Conservation (phyloP, 768 basidiomycete genomes). For the Auriscalpium microsporum region DNA sequence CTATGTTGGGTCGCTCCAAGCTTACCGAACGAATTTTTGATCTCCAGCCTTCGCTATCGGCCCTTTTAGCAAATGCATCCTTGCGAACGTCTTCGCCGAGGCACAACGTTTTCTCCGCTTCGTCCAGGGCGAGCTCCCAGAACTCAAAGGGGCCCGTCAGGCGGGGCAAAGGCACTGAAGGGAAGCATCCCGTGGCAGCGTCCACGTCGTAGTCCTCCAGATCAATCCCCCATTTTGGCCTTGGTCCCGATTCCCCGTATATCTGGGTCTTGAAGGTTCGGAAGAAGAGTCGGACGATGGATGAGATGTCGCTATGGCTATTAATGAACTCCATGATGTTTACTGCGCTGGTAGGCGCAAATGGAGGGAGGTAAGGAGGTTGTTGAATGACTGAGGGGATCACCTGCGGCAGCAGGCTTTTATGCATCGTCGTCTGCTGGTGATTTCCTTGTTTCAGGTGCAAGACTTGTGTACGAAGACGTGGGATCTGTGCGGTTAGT, state of each 20-base stretch:
- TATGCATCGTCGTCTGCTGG: too few relatives aligned
- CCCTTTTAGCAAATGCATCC: constrained; percentile 38
- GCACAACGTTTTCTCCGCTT: constrained; percentile 44
- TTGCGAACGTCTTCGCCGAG: constrained; percentile 50
- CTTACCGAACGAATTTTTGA: constrained; percentile 52
- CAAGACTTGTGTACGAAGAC: too few relatives aligned
- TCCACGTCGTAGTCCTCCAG: constrained; percentile 42
- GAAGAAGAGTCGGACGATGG: constrained; percentile 12
- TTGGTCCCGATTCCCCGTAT: not conserved
- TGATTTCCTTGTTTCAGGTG: too few relatives aligned
- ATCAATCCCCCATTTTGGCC: constrained; percentile 1
- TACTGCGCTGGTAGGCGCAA: too few relatives aligned
- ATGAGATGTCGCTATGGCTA: not conserved
- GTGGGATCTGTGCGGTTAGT: too few relatives aligned
- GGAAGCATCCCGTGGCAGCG: constrained; percentile 77
- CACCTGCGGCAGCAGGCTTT: too few relatives aligned
- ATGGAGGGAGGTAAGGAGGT: too few relatives aligned
- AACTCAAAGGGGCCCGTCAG: constrained; percentile 44
- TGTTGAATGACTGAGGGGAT: too few relatives aligned
- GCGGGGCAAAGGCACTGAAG: constrained; percentile 48
- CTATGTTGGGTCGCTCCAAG: not conserved
- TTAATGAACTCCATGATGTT: not conserved
- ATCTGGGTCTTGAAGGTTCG: constrained; percentile 5
- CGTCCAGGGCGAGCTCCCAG: constrained; percentile 65
- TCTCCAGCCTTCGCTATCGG: constrained; percentile 64